Conservation (phyloP, 371 early-diverging fungal species). For the Apophysomyces variabilis region DNA sequence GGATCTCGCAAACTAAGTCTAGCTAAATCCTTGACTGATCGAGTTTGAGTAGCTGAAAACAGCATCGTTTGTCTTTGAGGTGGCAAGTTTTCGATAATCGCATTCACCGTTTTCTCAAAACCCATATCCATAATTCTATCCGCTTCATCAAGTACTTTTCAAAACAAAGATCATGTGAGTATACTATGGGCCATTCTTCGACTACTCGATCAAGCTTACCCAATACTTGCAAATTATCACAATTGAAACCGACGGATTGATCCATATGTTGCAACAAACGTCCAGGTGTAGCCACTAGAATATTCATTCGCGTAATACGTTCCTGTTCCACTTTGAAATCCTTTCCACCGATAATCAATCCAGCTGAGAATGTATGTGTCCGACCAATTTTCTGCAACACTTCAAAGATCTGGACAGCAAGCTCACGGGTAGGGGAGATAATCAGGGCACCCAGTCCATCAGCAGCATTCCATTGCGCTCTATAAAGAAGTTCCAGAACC, state of each 20-base stretch:
- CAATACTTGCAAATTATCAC: conserved; percentile 82
- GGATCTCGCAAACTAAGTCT: conserved; percentile 88
- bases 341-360: conserved; percentile 97
- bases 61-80: conserved; percentile 88
- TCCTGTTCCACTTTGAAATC: conserved; percentile 90
- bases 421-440: conserved; percentile 98
- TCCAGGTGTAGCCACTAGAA: conserved; percentile 97
- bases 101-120: conserved; percentile 93
- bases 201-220: conserved; percentile 39
- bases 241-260: conserved; percentile 90
- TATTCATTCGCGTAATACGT: conserved; percentile 88
- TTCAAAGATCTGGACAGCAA: conserved; percentile 97
- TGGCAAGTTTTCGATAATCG: conserved; percentile 93
- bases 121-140: conserved; percentile 96
- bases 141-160: conserved; percentile 95
- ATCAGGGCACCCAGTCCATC: conserved; percentile 94
- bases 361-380: conserved; percentile 90
- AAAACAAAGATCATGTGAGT: background rate
- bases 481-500: conserved; percentile 82
- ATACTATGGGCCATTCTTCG: background rate
- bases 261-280: conserved; percentile 98
- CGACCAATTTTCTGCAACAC: conserved; percentile 89
- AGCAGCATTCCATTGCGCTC: conserved; percentile 80
- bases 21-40: conserved; percentile 92
- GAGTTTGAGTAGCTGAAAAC: conserved; percentile 97